Evolutionary conservation across 2,329 filamentous ascomycete species (phyloP), one percentile per base, ranked within the genome.

Genomic region (Zymoseptoria crescenta): DNA sequence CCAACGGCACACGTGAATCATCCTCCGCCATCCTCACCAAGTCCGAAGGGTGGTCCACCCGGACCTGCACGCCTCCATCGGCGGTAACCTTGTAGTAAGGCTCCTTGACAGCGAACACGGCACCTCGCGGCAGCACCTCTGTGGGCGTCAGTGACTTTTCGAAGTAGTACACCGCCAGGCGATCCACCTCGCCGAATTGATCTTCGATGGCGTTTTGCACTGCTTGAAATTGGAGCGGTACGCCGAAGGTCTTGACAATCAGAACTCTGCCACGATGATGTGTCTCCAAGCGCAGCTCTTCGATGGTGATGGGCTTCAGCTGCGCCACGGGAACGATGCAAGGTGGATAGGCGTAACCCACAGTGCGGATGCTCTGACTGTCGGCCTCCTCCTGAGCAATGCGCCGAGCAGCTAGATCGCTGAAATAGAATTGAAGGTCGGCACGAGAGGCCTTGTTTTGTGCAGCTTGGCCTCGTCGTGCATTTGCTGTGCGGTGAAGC

Each of bases 151-250:
- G 48, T 8, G 6, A 19, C 4, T 52, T 16, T 19, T 64, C 55
- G 52, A 57, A 50, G 20, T 66, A 63, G 55, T 62, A 66, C 27
- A 69, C 54, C 1, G 60, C 45, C 6, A 69, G 30, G 2, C 60
- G 55, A 52, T 76, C 65, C 67, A 75, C 65, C 63, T 74, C 61
- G 66, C 74, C 59, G 59, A 72, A 21, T 61, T 75, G 54, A 69
- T 78, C 67, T 58, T 71, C 61, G 67, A 77, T 62, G 58, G 56
- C 60, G 21, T 59, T 64, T 45, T 60, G 49, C 1, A 66, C 54
- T 1, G 55, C 59, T 41, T 53, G 29, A 13, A 48, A 52, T 20
- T 54, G 54, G 2, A 21, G 27, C 0, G 65, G 62, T 10, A 61
- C 49, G 16, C 63, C 63, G 52, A 68, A 56, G 1, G 60, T 59